Percentiles rank a stretch among this genome's conserved stretches.
phyloP scores from a whole-genome alignment of 2,329 filamentous ascomycete species.

The Mycocentrospora acerina region DNA sequence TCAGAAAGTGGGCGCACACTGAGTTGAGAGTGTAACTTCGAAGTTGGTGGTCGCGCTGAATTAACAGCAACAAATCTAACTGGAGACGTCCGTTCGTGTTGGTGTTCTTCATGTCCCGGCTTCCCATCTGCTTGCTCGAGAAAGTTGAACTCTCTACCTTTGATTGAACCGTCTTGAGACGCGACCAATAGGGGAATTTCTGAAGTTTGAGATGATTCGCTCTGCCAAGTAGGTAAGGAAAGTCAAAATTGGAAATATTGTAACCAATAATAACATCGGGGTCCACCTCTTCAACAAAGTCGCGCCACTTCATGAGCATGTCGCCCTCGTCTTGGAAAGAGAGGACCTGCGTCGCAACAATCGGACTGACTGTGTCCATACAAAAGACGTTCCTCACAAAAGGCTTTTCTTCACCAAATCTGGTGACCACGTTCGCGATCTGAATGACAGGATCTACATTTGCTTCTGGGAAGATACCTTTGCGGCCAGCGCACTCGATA shows the following conservation, averaged over 20 bases:
- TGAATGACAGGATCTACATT: constrained; percentile 93
- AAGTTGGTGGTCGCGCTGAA: constrained; percentile 92
- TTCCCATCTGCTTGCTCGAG: constrained; percentile 98
- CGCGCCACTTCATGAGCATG: constrained; percentile 90
- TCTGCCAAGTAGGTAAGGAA: constrained; percentile 89
- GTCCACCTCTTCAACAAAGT: constrained; percentile 87
- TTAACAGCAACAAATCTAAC: constrained; percentile 87
- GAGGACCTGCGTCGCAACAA: constrained; percentile 91
- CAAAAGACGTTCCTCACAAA: constrained; percentile 98
- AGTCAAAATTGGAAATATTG: constrained; percentile 99
- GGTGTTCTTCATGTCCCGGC: constrained; percentile 87
- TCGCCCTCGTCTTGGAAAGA: constrained; percentile 79
- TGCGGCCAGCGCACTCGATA: constrained; percentile 97
- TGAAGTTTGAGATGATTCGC: constrained; percentile 79
- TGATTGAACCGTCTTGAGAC: constrained; percentile 71
- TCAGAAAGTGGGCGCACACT: constrained; percentile 89
- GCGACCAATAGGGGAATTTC: constrained; percentile 84
- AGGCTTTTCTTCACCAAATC: constrained; percentile 92
- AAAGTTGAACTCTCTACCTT: constrained; percentile 79
- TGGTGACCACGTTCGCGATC: constrained; percentile 93
- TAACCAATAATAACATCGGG: constrained; percentile 98
- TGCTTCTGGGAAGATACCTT: constrained; percentile 95
- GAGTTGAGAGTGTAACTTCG: constrained; percentile 97
- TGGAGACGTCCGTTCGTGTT: constrained; percentile 95
- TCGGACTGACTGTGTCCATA: constrained; percentile 85